phyloP scores from a whole-genome alignment of 768 basidiomycete genomes.

The Melanogaster broomeanus region DNA sequence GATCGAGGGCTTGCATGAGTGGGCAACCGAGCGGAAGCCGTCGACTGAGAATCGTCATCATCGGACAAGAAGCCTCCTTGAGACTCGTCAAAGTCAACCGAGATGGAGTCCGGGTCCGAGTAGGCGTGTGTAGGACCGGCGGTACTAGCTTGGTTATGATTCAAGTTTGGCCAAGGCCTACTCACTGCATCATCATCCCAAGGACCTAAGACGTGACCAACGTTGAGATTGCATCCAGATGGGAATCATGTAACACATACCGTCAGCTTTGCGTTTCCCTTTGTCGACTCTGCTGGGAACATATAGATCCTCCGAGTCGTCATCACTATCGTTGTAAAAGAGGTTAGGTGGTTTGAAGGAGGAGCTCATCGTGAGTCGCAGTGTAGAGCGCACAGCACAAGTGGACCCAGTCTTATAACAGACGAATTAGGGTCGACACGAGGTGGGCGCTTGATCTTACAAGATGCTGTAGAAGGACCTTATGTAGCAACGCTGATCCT shows the following conservation, averaged over 20 bases:
- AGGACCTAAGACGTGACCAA: neutral
- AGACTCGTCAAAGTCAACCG: neutral
- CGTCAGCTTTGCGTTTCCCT: neutral
- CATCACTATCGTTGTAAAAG: neutral
- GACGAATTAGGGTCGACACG: too few species aligned
- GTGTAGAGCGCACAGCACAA: too few species aligned
- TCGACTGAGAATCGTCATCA: neutral
- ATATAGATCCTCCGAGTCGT: neutral
- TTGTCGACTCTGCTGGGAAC: neutral
- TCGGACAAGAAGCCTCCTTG: neutral
- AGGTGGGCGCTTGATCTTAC: too few species aligned
- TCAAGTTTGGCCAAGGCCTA: too few species aligned
- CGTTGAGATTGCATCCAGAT: neutral
- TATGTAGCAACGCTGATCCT: too few species aligned
- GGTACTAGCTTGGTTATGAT: too few species aligned
- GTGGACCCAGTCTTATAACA: neutral
- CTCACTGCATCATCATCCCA: too few species aligned
- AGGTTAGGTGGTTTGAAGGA: neutral
- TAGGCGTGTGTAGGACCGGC: neutral
- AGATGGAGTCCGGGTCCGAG: neutral
- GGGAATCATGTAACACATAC: neutral
- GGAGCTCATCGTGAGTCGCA: neutral
- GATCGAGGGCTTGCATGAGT: neutral
- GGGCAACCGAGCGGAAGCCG: neutral
- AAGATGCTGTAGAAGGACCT: too few species aligned